phyloP scores from a whole-genome alignment of 306 rosid genomes.

The Fagus sylvatica region DNA sequence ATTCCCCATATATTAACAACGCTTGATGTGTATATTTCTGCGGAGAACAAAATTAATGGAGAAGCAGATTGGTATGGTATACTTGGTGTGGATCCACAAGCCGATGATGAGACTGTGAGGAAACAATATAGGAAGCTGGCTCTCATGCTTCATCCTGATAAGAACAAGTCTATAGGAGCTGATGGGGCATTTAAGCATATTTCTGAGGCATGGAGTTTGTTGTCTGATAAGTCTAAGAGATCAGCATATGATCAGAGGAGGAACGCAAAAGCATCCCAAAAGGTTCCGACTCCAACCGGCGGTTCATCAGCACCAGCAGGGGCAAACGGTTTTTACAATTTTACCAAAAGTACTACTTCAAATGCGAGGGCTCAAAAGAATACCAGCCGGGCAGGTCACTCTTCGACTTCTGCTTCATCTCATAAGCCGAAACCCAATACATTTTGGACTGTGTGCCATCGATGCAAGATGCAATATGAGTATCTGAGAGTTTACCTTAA shows the following conservation, averaged over 20 bases:
- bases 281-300: conserved; percentile 39
- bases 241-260: conserved; percentile 59
- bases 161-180: conserved; percentile 85
- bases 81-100: conserved; percentile 62
- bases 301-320: conserved; percentile 49
- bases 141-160: conserved; percentile 91
- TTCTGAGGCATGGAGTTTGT: conserved; percentile 89
- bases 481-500: conserved; percentile 84
- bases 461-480: conserved; percentile 96
- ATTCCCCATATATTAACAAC: conserved; percentile 78
- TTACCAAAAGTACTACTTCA: conserved; percentile 52
- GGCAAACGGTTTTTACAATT: conserved; percentile 58
- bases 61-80: conserved; percentile 91
- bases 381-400: conserved; percentile 37
- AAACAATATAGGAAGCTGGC: conserved; percentile 84
- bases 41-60: conserved; percentile 66
- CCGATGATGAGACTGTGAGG: conserved; percentile 75
- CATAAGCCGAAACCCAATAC: conserved; percentile 59
- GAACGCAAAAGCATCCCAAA: conserved; percentile 41
- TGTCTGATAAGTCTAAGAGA: conserved; percentile 68
- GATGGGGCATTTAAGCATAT: conserved; percentile 89
- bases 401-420: conserved; percentile 54
- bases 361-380: conserved; percentile 53
- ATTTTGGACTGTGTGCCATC: conserved; percentile 88
- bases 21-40: conserved; percentile 70